Evolutionary conservation across 371 early-diverging fungal genomes (phyloP), one percentile per base, ranked within the genome.

Genomic region (Rhizomucor pusillus): DNA sequence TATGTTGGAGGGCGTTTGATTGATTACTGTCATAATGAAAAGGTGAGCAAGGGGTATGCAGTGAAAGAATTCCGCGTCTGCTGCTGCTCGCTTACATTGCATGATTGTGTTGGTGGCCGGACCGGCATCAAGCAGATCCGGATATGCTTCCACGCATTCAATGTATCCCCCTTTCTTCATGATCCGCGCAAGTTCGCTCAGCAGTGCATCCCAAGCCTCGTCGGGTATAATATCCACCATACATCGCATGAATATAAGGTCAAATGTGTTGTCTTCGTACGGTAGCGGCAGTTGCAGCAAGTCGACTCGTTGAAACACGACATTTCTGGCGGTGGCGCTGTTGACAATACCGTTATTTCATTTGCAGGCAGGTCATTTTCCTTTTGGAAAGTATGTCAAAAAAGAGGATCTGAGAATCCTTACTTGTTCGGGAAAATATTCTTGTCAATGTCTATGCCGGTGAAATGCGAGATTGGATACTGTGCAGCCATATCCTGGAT

Each of bases 141-240:
- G 67, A 45, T 74, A 74, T 1, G 75, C 66, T 54, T 74, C 75
- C 29, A 70, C 52, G 50, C 75, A 74, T 63, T 74, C 75, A 40
- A 74, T 68, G 47, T 66, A 71, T 10, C 66, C 75, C 20, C 75
- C 75, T 35, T 74, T 74, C 52, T 74, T 74, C 71, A 74, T 71
- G 22, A 74, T 66, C 18, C 71, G 44, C 6, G 71, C 62, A 1
- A 74, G 48, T 29, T 74, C 75, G 13, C 62, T 63, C 14, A 74
- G 23, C 4, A 74, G 56, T 43, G 54, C 58, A 39, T 74, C 75
- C 75, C 75, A 74, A 24, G 63, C 46, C 1, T 57, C 53, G 49
- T 74, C 75, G 7, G 75, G 75, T 5, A 74, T 36, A 11, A 60
- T 62, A 40, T 68, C 65, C 25, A 63, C 50, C 75, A 74, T 74